These are phyloP conservation scores for Flaveria sonorensis DNA, from an alignment of 129 eudicot genomes.

Conservation along the genomic window DNA sequence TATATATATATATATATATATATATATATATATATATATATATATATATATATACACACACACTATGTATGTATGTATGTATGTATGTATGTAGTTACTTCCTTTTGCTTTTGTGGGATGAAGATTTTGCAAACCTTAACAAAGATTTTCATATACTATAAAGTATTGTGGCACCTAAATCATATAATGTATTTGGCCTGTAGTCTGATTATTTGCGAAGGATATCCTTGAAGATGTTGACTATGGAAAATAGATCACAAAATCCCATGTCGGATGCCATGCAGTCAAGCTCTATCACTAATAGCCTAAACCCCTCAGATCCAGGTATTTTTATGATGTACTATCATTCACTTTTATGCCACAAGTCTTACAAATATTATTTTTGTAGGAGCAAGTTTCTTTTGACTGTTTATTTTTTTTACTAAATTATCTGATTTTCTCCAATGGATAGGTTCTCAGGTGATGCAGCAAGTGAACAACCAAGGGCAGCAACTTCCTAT, in stretches of 20 bases:
- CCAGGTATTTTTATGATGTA: constrained; percentile 45
- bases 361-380: background rate
- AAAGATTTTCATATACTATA: background rate
- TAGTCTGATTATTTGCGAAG: constrained; percentile 80
- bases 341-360: constrained; percentile 3
- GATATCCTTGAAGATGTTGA: constrained; percentile 76
- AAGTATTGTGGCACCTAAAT: constrained; percentile 5
- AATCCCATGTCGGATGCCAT: constrained; percentile 52
- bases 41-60: too few relatives aligned
- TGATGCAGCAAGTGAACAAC: constrained; percentile 53
- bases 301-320: constrained; percentile 53
- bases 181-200: constrained; percentile 23
- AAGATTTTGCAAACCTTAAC: background rate
- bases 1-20: too few relatives aligned
- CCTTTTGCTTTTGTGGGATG: background rate
- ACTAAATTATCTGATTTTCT: background rate
- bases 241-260: constrained; percentile 75
- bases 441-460: constrained; percentile 44
- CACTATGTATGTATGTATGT: background rate
- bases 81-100: background rate
- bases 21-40: too few relatives aligned
- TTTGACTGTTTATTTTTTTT: background rate
- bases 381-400: background rate
- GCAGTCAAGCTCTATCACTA: constrained; percentile 52
- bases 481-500: constrained; percentile 59